Evolutionary conservation across 169 alveolate species (phyloP), one percentile per base, ranked within the genome.

Genomic region (Plasmodium gaboni): DNA sequence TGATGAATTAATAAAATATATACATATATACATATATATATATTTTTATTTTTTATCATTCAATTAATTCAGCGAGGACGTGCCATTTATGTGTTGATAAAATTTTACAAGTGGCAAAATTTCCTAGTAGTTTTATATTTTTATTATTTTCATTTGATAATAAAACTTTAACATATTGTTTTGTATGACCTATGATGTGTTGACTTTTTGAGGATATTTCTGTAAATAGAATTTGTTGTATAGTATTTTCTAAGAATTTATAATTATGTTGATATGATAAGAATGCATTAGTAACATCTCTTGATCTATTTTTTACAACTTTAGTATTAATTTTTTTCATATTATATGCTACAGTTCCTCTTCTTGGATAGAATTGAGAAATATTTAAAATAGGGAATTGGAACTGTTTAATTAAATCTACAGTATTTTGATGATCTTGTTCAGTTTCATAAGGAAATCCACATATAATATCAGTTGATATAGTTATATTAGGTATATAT

Each of bases 371-470:
- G 90, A 98, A 99, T 95, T 99, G 98, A 15, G 99, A 96, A 74
- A 98, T 99, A 93, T 99, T 97, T n/a, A 98, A 91, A n/a, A 98
- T 98, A 1, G 99, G 99, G 90, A 98, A 97, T 87, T 96, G 93
- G 91, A 95, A 97, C 48, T 96, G 93, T 50, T 96, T 95, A 10
- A 98, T 95, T 61, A 98, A 78, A 67, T 94, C 90, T 38, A 98
- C 87, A 0, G 99, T 97, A 59, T 94, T 97, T 38, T 85, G 86
- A 70, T 97, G 99, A 76, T 99, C 98, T 63, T 96, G 97, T 44
- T 96, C 98, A 8, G 96, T 96, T 91, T 99, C 99, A 6, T 98
- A 96, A 5, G 99, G 99, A 87, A 99, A 99, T 60, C 99, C 99
- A 89, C 99, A 99, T 61, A 99, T 99, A 86, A 99, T 96, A 91